Evolutionary conservation across 2,329 filamentous ascomycete genomes (phyloP).

Genomic region (Pleoardoris graminearum): DNA sequence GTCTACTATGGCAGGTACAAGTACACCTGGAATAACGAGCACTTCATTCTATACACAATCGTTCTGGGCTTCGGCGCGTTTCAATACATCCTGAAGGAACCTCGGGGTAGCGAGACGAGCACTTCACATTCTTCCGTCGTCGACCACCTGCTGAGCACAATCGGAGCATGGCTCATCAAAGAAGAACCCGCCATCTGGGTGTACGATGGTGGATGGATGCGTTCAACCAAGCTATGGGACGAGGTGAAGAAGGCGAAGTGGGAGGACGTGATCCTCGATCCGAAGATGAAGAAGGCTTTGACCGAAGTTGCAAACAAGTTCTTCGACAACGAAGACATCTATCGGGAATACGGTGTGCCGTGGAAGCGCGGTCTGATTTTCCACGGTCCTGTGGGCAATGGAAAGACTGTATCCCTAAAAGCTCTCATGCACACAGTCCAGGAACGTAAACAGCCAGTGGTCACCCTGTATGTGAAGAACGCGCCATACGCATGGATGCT

Average conservation of each 20-base stretch:
- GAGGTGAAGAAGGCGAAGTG: slow-evolving; percentile 49
- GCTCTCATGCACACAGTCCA: slow-evolving; percentile 50
- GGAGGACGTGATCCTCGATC: slow-evolving; percentile 54
- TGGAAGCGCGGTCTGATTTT: slow-evolving; percentile 54
- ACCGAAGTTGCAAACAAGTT: slow-evolving; percentile 48
- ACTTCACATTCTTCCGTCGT: slow-evolving; percentile 41
- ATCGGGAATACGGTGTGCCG: slow-evolving; percentile 50
- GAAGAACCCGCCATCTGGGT: slow-evolving; percentile 50
- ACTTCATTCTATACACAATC: slow-evolving; percentile 48
- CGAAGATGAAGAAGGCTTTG: slow-evolving; percentile 49
- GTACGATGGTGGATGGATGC: slow-evolving; percentile 49
- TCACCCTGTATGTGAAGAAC: slow-evolving; percentile 31
- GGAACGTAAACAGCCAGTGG: slow-evolving; percentile 37
- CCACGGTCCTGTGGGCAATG: slow-evolving; percentile 41
- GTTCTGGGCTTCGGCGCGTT: slow-evolving; percentile 25
- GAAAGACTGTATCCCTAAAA: slow-evolving; percentile 53
- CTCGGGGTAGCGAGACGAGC: slow-evolving; percentile 34
- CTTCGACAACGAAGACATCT: slow-evolving; percentile 43
- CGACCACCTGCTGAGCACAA: slow-evolving; percentile 44
- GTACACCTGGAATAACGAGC: slow-evolving; percentile 44
- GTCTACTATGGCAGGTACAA: slow-evolving; percentile 47
- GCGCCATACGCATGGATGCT: slow-evolving; percentile 35
- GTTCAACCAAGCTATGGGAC: slow-evolving; percentile 44
- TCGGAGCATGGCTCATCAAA: slow-evolving; percentile 44
- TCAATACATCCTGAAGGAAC: slow-evolving; percentile 49